phyloP scores from a whole-genome alignment of 345 rosid species.

The Dipteronia dyeriana region DNA sequence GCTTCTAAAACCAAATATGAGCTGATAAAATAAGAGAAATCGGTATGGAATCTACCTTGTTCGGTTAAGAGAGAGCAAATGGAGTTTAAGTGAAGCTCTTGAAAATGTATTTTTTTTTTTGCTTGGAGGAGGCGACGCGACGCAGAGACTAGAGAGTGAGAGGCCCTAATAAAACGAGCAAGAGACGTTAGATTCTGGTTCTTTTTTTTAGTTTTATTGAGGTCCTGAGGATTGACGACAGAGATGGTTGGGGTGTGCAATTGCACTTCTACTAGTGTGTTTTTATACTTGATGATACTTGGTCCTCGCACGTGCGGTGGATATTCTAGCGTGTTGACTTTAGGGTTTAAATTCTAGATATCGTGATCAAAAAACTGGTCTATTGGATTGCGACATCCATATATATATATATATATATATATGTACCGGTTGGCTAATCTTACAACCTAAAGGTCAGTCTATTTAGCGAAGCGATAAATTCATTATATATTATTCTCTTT shows the following conservation, averaged over 20 bases:
- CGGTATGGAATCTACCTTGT: slow-evolving; percentile 3
- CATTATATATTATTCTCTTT: no score
- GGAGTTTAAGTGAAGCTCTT: neutral
- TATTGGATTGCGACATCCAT: no score
- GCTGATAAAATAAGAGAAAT: neutral
- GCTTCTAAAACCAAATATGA: neutral
- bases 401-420: no score
- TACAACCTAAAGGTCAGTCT: no score
- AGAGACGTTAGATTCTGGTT: slow-evolving; percentile 2
- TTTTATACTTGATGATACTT: neutral
- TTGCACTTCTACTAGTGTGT: neutral
- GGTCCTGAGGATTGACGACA: neutral
- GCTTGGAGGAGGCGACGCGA: slow-evolving; percentile 6
- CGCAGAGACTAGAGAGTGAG: neutral
- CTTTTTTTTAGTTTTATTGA: neutral
- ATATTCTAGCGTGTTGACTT: neutral
- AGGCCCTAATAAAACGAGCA: neutral
- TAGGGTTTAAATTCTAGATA: neutral
- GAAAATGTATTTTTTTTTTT: neutral
- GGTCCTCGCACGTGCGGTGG: slow-evolving; percentile 6
- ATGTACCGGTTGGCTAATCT: no score
- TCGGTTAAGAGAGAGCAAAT: neutral
- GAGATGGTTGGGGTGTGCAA: neutral
- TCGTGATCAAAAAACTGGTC: no score
- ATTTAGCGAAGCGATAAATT: no score